Evolutionary conservation across 768 basidiomycete genomes (phyloP).

Genomic region (Mycena latifolia): DNA sequence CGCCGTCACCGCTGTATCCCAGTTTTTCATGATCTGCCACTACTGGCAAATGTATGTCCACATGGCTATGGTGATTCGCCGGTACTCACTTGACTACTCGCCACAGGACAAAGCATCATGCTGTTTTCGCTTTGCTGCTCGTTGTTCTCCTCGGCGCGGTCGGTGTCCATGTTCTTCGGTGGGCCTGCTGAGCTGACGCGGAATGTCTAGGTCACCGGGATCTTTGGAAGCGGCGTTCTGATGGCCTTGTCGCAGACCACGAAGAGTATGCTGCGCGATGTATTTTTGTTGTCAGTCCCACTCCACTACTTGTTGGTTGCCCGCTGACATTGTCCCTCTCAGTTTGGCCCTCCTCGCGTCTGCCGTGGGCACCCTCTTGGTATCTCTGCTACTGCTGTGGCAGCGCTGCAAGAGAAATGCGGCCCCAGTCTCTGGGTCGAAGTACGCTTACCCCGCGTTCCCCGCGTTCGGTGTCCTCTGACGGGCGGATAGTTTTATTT

Average conservation of each 20-base stretch:
- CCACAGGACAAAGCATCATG: conserved; percentile 22
- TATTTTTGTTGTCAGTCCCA: conserved; percentile 18
- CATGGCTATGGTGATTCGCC: neutral
- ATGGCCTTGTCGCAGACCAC: conserved; percentile 6
- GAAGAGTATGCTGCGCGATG: neutral
- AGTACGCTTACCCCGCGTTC: neutral
- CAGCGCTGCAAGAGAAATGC: conserved; percentile 16
- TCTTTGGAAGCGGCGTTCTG: conserved; percentile 21
- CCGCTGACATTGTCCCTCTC: neutral
- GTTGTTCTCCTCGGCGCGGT: conserved; percentile 14
- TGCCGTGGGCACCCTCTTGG: conserved; percentile 7
- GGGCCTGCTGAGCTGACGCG: neutral
- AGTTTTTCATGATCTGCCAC: conserved; percentile 28
- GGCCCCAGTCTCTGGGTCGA: neutral
- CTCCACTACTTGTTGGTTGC: neutral
- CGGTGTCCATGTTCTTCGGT: neutral
- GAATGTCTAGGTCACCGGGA: conserved; percentile 18
- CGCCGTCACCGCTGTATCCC: conserved; percentile 25
- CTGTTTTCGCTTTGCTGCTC: conserved; percentile 16
- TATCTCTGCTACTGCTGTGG: conserved; percentile 17
- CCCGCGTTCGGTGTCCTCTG: neutral
- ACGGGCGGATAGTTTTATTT: neutral
- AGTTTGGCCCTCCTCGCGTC: conserved; percentile 26
- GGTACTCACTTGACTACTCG: neutral
- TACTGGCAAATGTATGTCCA: conserved; percentile 30